Percentiles rank a stretch among this genome's conserved stretches.
Conservation (phyloP, 192 early-diverging fungal species). For the Chytriomyces sp. region DNA sequence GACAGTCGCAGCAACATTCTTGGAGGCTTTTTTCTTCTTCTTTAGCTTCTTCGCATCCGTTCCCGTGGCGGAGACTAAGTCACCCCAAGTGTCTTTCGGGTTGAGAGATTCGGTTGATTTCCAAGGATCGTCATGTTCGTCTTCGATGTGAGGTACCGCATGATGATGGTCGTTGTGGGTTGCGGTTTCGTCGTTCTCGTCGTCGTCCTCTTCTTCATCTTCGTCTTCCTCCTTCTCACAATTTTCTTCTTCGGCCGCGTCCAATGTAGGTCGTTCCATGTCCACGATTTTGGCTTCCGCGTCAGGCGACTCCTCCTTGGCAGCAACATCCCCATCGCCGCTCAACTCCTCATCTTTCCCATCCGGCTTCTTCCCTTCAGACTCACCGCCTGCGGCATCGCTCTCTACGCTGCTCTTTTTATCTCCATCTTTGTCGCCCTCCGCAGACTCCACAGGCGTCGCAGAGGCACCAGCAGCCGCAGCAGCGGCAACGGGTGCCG, state of each 20-base stretch:
- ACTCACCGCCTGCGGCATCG: neutral
- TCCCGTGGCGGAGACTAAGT: too few relatives aligned
- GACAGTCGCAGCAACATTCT: neutral
- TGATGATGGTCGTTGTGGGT: neutral
- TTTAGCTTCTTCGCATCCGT: neutral
- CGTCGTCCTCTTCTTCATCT: neutral
- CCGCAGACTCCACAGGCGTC: constrained; percentile 3
- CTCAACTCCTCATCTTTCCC: too few relatives aligned
- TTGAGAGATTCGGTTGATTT: too few relatives aligned
- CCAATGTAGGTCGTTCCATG: neutral
- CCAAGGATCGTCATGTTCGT: neutral
- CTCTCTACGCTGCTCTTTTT: neutral
- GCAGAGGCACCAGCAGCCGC: constrained; percentile 4
- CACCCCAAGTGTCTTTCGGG: neutral
- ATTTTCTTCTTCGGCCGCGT: neutral
- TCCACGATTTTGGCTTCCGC: neutral
- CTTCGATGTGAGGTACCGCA: too few relatives aligned
- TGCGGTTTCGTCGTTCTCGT: neutral
- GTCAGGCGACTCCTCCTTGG: neutral
- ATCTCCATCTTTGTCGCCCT: neutral
- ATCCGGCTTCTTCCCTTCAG: neutral
- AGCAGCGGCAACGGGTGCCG: neutral
- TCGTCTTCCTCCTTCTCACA: neutral
- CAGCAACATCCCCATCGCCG: neutral
- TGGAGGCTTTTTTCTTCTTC: neutral